These are phyloP conservation scores for Epichloe scottii DNA, from an alignment of 2,329 filamentous ascomycete species.

Conservation along the genomic window DNA sequence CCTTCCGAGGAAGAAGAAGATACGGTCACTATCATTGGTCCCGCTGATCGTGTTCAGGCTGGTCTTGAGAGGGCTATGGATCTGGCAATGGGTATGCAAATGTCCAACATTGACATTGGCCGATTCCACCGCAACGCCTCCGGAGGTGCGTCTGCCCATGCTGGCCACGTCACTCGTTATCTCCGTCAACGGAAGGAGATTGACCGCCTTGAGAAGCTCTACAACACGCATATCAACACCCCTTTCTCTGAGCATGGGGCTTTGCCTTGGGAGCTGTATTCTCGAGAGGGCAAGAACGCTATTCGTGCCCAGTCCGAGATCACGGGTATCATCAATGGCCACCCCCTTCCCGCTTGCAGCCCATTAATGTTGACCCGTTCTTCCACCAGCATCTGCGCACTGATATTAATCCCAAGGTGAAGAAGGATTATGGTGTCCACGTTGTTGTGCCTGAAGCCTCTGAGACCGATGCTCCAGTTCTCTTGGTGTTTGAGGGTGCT, in stretches of 20 bases:
- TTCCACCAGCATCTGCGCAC: slow-evolving; percentile 62
- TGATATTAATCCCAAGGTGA: slow-evolving; percentile 49
- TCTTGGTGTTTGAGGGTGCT: slow-evolving; percentile 66
- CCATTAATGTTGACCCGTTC: slow-evolving; percentile 61
- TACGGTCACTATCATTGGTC: slow-evolving; percentile 74
- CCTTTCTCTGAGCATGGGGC: slow-evolving; percentile 57
- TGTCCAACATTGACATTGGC: slow-evolving; percentile 69
- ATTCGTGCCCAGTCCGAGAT: slow-evolving; percentile 66
- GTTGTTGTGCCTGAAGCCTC: slow-evolving; percentile 55
- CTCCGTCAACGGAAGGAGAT: slow-evolving; percentile 72
- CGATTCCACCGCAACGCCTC: slow-evolving; percentile 65
- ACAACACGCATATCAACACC: slow-evolving; percentile 79
- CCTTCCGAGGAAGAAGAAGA: slow-evolving; percentile 70
- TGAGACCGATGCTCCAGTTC: slow-evolving; percentile 47
- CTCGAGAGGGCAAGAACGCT: slow-evolving; percentile 71
- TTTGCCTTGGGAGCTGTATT: slow-evolving; percentile 79
- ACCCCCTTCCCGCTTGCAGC: slow-evolving; percentile 62
- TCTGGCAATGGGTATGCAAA: slow-evolving; percentile 76
- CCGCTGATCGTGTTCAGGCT: slow-evolving; percentile 55
- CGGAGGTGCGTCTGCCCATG: slow-evolving; percentile 62
- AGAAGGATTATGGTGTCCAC: slow-evolving; percentile 59
- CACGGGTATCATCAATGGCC: slow-evolving; percentile 57
- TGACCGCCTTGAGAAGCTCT: slow-evolving; percentile 64
- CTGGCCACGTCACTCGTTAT: slow-evolving; percentile 78
- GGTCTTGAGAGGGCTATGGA: slow-evolving; percentile 80